Percentiles rank a stretch among this genome's conserved stretches.
phyloP scores from a whole-genome alignment of 1,284 basidiomycete genomes.

The Apiotrichum mycotoxinovorans region DNA sequence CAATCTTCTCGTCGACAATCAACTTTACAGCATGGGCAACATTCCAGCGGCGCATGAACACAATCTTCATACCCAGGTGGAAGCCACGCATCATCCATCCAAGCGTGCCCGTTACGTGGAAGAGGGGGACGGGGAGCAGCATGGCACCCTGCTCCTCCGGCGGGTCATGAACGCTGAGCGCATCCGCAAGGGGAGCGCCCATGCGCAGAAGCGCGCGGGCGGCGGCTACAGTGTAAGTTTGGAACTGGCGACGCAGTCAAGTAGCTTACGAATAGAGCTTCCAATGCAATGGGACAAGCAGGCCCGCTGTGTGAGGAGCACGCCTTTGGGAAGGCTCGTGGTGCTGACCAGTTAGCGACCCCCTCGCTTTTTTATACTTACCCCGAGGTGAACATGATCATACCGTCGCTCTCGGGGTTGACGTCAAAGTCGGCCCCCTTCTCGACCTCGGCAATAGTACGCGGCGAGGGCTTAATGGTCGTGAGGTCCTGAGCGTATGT shows the following conservation, averaged over 20 bases:
- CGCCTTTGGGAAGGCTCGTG: constrained; percentile 37
- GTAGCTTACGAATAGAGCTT: constrained; percentile 4
- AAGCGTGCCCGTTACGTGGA: constrained; percentile 46
- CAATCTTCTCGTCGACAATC: constrained; percentile 32
- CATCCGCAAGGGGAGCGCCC: constrained; percentile 9
- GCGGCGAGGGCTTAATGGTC: not conserved
- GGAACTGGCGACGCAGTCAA: not conserved
- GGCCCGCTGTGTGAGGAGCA: constrained; percentile 39
- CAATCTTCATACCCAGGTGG: constrained; percentile 37
- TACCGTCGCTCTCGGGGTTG: constrained; percentile 37
- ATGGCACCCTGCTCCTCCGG: constrained; percentile 7
- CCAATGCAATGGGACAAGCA: constrained; percentile 34
- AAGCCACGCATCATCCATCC: constrained; percentile 41
- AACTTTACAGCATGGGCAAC: constrained; percentile 31
- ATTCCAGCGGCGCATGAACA: constrained; percentile 37
- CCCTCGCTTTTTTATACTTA: not conserved
- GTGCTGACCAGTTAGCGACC: constrained; percentile 21
- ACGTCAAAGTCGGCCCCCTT: constrained; percentile 20
- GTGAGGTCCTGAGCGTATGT: not conserved
- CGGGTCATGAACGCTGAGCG: constrained; percentile 16
- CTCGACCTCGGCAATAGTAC: not conserved
- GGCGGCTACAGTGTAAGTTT: not conserved
- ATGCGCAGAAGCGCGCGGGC: constrained; percentile 26
- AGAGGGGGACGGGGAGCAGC: constrained; percentile 43
- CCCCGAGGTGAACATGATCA: constrained; percentile 38